Base-by-base conservation (phyloP, 805 yeast genomes). In the Yamadazyma sp. region DNA sequence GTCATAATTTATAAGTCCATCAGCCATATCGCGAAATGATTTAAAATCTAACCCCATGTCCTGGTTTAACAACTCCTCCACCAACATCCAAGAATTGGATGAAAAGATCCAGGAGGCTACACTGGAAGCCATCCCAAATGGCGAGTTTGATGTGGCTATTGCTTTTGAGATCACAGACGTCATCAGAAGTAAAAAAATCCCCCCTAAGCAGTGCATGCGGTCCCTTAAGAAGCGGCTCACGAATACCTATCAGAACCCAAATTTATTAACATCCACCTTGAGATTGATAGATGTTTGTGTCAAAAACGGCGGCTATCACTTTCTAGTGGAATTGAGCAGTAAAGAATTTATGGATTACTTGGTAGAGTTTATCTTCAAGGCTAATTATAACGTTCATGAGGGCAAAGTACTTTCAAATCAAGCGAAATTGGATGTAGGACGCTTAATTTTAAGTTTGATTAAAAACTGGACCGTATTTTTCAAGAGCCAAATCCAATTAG, bases 271-370 rank as follows among this genome's bases (percentile, higher is more conserved):
- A 18, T 76, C 93, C 4, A 70, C 90, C 0, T 72, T 93, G 54
- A 84, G 83, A 53, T 67, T 93, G 44, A 70, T 83, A 21, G 98
- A 93, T 51, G 73, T 87, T 31, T 85, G 96, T 61, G 82, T 91
- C 38, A 93, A 93, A 62, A 93, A 93, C 57, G 90, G 96, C 32
- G 99, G 99, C 6, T 70, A 71, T 32, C 95, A 87, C 50, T 90
- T 93, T 51, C 69, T 91, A 15, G 70, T 67, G 14, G 96, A 88
- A 52, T 70, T 90, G 20, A 77, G 91, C 22, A 75, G 90, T 7
- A 78, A 88, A 45, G 97, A 91, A 57, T 91, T 91, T 47, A 75
- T 89, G 64, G 96, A 85, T 57, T 80, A 87, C 17, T 63, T 87
- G 45, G 82, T 80, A n/a, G 71, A 65, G 37, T 59, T 55, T 30